These are phyloP conservation scores for Amanita phalloides DNA, from an alignment of 768 basidiomycete genomes.

Conservation along the genomic window DNA sequence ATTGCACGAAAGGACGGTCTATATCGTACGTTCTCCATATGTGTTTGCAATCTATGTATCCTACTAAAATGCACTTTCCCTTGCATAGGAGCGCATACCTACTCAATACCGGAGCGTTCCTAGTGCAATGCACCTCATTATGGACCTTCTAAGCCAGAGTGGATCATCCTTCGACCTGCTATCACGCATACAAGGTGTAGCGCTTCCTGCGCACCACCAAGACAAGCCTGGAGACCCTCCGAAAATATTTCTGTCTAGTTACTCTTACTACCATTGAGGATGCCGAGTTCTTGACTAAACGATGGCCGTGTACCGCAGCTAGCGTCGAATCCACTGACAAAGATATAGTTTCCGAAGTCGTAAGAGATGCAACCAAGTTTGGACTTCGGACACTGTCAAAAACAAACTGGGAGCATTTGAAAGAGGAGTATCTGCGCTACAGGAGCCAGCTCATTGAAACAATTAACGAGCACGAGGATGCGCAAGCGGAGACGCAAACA, in stretches of 20 bases:
- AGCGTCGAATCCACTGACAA: neutral
- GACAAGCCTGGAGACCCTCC: constrained; percentile 45
- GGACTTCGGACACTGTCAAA: constrained; percentile 53
- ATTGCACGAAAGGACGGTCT: constrained; percentile 57
- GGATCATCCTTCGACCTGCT: constrained; percentile 1
- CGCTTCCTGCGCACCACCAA: constrained; percentile 54
- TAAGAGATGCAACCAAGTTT: constrained; percentile 38
- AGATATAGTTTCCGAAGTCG: constrained; percentile 21
- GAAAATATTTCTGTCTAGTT: constrained; percentile 66
- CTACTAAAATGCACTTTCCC: neutral
- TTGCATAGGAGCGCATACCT: constrained; percentile 61
- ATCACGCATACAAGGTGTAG: constrained; percentile 39
- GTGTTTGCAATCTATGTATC: neutral
- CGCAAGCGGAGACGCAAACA: constrained; percentile 4
- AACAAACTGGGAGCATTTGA: constrained; percentile 49
- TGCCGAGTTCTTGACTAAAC: constrained; percentile 27
- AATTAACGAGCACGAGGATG: constrained; percentile 24
- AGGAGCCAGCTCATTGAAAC: constrained; percentile 42
- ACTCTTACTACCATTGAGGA: constrained; percentile 34
- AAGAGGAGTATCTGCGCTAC: constrained; percentile 60
- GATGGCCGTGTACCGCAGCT: constrained; percentile 39
- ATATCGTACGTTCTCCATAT: constrained; percentile 36
- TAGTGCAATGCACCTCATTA: constrained; percentile 36
- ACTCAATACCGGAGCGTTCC: constrained; percentile 36
- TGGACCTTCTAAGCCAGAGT: constrained; percentile 19